Percentiles rank a stretch among this genome's conserved stretches.
Conservation (phyloP, 495 filamentous ascomycete genomes). For the Trichoderma virens region DNA sequence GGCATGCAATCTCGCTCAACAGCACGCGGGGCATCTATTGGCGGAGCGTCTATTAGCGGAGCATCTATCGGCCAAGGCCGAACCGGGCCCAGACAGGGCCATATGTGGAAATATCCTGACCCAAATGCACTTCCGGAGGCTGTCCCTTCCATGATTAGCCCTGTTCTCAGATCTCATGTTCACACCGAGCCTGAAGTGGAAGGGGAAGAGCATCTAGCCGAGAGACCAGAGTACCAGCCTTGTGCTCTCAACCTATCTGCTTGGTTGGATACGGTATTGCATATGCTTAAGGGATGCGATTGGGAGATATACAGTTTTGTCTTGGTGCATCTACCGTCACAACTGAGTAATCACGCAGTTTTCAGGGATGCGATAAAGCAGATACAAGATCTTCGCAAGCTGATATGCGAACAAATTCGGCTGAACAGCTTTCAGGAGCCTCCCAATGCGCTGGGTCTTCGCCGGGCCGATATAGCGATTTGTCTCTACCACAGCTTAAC, state of each 20-base stretch:
- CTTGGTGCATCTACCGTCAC: conserved; percentile 76
- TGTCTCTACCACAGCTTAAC: conserved; percentile 79
- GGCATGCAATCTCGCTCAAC: conserved; percentile 27
- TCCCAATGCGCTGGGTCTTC: conserved; percentile 63
- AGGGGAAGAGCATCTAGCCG: conserved; percentile 15
- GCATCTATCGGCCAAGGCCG: conserved; percentile 41
- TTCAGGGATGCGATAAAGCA: conserved; percentile 65
- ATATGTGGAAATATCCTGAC: conserved; percentile 47
- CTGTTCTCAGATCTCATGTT: conserved; percentile 28
- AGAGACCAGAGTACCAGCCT: conserved; percentile 11
- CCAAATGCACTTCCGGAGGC: conserved; percentile 41
- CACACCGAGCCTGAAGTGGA: conserved; percentile 5
- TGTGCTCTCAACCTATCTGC: conserved; percentile 53
- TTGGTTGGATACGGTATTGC: conserved; percentile 71
- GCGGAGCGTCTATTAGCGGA: no score
- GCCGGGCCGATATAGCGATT: conserved; percentile 79
- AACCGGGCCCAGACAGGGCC: conserved; percentile 28
- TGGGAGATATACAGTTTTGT: conserved; percentile 96
- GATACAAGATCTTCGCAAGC: conserved; percentile 65
- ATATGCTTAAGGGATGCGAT: conserved; percentile 66
- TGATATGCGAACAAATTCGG: conserved; percentile 75
- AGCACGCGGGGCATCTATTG: conserved; percentile 39
- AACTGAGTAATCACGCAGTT: conserved; percentile 82
- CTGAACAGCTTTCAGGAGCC: conserved; percentile 67
- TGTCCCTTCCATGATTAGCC: conserved; percentile 34